These are phyloP conservation scores for Angomonas desouzai DNA, from an alignment of 208 protist genomes.

Conservation along the genomic window DNA sequence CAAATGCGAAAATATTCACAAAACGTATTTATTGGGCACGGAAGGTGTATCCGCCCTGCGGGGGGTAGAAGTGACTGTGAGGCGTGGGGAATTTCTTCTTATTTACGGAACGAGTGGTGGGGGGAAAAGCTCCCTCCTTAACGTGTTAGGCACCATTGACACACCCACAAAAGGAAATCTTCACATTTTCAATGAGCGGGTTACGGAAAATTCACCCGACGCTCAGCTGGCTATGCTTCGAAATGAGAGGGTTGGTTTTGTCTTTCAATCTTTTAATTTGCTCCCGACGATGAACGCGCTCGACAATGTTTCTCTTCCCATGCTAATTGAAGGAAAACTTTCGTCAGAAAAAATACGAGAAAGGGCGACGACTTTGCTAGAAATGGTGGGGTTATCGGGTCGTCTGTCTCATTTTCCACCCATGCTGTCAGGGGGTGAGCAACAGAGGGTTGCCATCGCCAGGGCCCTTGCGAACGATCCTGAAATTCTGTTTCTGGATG, in stretches of 20 bases:
- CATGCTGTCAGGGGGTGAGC: conserved; percentile 95
- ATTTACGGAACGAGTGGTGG: conserved; percentile 96
- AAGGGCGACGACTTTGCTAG: conserved; percentile 65
- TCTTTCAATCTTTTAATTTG: conserved; percentile 98
- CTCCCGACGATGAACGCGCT: conserved; percentile 91
- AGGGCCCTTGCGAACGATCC: conserved; percentile 93
- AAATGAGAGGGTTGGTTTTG: conserved; percentile 88
- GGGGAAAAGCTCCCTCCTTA: conserved; percentile 96
- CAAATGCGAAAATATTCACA: conserved; percentile 95
- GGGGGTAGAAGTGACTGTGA: conserved; percentile 86
- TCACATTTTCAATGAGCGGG: conserved; percentile 78
- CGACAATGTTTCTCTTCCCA: conserved; percentile 95
- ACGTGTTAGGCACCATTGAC: conserved; percentile 97
- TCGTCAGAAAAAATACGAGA: conserved; percentile 56
- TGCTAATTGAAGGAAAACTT: conserved; percentile 88
- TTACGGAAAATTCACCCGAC: conserved; percentile 74
- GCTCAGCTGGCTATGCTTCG: conserved; percentile 61
- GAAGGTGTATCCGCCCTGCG: conserved; percentile 96
- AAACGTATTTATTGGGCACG: conserved; percentile 95
- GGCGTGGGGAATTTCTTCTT: conserved; percentile 90
- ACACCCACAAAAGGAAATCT: conserved; percentile 95
- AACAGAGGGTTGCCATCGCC: conserved; percentile 96
- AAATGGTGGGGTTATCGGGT: conserved; percentile 85
- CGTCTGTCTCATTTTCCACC: conserved; percentile 89
- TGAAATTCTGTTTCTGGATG: conserved; percentile 93